These are phyloP conservation scores for Mycena epipterygia DNA, from an alignment of 768 basidiomycete species.

Conservation along the genomic window DNA sequence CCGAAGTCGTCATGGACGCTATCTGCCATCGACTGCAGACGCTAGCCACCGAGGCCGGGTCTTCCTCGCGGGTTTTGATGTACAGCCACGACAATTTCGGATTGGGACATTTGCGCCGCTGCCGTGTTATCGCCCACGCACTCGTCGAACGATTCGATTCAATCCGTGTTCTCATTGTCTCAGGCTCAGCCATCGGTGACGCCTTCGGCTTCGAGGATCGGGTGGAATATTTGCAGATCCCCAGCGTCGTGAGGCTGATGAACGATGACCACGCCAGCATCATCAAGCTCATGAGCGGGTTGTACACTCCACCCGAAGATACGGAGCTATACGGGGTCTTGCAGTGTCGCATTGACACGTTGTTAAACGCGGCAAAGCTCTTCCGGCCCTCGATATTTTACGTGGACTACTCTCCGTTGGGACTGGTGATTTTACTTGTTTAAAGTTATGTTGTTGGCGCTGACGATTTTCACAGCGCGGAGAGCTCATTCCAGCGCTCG, in stretches of 20 bases:
- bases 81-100: conserved; percentile 27
- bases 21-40: conserved; percentile 10
- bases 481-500: conserved; percentile 11
- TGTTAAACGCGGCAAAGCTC: conserved; percentile 17
- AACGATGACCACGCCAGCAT: conserved; percentile 21
- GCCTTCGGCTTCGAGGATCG: conserved; percentile 22
- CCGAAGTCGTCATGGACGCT: conserved; percentile 1
- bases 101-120: conserved; percentile 20
- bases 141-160: conserved; percentile 15
- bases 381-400: conserved; percentile 19
- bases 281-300: conserved; percentile 23
- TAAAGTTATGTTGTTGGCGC: not conserved
- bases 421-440: not conserved
- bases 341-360: conserved; percentile 9
- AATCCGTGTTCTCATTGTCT: conserved; percentile 16
- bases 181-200: conserved; percentile 22
- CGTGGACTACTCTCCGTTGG: conserved; percentile 18
- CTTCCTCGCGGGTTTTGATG: conserved; percentile 15
- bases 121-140: conserved; percentile 16
- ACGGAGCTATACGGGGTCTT: conserved; percentile 16
- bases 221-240: conserved; percentile 27
- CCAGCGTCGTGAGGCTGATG: conserved; percentile 17
- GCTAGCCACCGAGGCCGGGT: not conserved
- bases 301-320: conserved; percentile 10
- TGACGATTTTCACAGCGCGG: conserved; percentile 17